Evolutionary conservation across 495 filamentous ascomycete species (phyloP), one percentile per base, ranked within the genome.

Genomic region (Penicillium herquei): DNA sequence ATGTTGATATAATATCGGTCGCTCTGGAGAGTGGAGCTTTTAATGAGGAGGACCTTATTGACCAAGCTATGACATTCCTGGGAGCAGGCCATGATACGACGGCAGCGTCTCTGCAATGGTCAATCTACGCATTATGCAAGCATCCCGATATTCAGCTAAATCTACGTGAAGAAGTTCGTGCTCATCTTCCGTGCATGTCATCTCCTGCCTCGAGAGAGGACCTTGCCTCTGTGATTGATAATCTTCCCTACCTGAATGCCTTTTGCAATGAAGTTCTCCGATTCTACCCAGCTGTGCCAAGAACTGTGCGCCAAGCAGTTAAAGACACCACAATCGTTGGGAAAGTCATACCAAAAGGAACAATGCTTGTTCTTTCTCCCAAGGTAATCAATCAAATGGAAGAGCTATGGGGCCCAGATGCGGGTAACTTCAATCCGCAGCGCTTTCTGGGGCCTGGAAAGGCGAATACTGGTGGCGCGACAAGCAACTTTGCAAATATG

Each of bases 11-110:
- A 51, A 74, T 91, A 26, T 84, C 82, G 1, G 82, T 88, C 0
- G 86, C 87, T 14, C 63, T 91, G 9, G 79, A 87, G 54, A 83
- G 78, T 6, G 86, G 84, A 14, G 77, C 69, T 18, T 90, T 89
- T 64, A 76, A 64, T 17, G 85, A 89, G 37, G 81, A 86, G 26
- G 79, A 83, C 35, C 81, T 91, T 33, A 72, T 85, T 35, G 86
- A 92, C 64, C 88, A 92, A 61, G 75, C 89, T 57, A 88, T 91
- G 85, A 91, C 87, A 0, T 90, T 92, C 69, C 80, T 92, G 7
- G 85, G 84, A 0, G 89, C 89, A 0, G 89, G 88, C 6, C 89
- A 92, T 64, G 89, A 90, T 65, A 65, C 68, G 0, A 65, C 58
- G 21, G 58, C 66, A 31, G 45, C 57, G 8, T 56, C 60, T 0